Conservation (phyloP, 352 stramenopile species). For the Globisporangium acanthophoron region DNA sequence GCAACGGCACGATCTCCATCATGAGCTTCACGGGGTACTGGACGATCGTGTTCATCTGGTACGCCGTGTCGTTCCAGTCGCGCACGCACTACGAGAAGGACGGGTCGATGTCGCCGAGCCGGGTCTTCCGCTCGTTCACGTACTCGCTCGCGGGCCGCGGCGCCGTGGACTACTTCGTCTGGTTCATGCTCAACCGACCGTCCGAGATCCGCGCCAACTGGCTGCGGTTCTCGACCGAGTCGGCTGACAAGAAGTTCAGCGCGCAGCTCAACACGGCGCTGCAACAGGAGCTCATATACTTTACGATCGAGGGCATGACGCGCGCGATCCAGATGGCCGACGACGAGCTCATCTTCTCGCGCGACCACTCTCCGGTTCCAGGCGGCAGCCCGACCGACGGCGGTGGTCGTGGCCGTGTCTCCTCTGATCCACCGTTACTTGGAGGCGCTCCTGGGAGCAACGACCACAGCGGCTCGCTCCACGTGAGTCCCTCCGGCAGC, state of each 20-base stretch:
- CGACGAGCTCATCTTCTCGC: conserved; percentile 43
- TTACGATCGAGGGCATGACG: conserved; percentile 87
- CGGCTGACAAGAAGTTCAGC: conserved; percentile 75
- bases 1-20: conserved; percentile 72
- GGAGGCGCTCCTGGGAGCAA: neutral
- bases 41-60: conserved; percentile 79
- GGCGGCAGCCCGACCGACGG: neutral
- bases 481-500: neutral
- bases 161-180: conserved; percentile 76
- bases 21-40: conserved; percentile 82
- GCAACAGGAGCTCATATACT: conserved; percentile 86
- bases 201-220: conserved; percentile 49
- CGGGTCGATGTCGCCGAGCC: conserved; percentile 33
- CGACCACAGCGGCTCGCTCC: neutral
- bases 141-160: conserved; percentile 66
- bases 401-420: neutral
- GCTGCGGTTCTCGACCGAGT: conserved; percentile 74
- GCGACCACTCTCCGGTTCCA: conserved; percentile 26
- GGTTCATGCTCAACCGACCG: conserved; percentile 82
- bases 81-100: conserved; percentile 36
- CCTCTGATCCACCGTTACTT: conserved; percentile 1
- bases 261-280: conserved; percentile 86
- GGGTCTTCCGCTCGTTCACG: conserved; percentile 59
- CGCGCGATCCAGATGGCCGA: conserved; percentile 64
- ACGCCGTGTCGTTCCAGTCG: conserved; percentile 65